These are phyloP conservation scores for Podaxis mareebaensis DNA, from an alignment of 768 basidiomycete species.

Conservation along the genomic window DNA sequence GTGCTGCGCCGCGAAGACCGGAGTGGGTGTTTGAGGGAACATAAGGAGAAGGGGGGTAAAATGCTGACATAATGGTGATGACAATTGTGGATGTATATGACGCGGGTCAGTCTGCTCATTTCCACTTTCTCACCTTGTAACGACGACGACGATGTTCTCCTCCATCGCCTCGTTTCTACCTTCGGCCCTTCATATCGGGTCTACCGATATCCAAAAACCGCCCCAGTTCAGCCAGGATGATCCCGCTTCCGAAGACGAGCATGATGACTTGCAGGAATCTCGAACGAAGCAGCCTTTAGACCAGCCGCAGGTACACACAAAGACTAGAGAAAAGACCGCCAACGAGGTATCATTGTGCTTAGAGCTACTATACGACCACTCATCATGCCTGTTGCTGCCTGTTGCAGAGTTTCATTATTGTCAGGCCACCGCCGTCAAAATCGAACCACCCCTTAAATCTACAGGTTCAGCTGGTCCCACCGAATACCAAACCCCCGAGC, in stretches of 20 bases:
- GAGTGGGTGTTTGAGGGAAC: background rate
- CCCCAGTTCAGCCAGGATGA: slow-evolving; percentile 24
- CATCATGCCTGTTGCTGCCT: slow-evolving; percentile 6
- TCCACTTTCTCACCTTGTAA: slow-evolving; percentile 12
- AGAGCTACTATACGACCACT: background rate
- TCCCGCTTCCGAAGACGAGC: slow-evolving; percentile 34
- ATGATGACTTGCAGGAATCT: slow-evolving; percentile 21
- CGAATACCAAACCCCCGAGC: slow-evolving; percentile 45
- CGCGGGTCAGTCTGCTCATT: slow-evolving; percentile 5
- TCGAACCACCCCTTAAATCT: slow-evolving; percentile 87
- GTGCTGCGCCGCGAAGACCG: background rate
- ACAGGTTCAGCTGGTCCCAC: slow-evolving; percentile 89
- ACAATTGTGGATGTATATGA: slow-evolving; percentile 7
- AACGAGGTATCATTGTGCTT: slow-evolving; percentile 26
- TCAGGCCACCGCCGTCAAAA: slow-evolving; percentile 84
- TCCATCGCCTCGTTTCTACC: slow-evolving; percentile 53
- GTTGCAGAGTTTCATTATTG: slow-evolving; percentile 83
- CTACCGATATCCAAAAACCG: slow-evolving; percentile 24
- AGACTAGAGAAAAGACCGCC: slow-evolving; percentile 24
- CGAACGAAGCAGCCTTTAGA: slow-evolving; percentile 15
- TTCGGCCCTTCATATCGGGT: slow-evolving; percentile 39
- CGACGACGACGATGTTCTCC: slow-evolving; percentile 44
- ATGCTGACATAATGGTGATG: slow-evolving; percentile 17
- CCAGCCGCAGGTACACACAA: slow-evolving; percentile 14
- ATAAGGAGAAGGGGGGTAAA: background rate